A percentile compares a stretch with the other conserved stretches of the same genome.
These are phyloP conservation scores for Vanilla planifolia DNA, from an alignment of 106 monocot genomes.

Conservation along the genomic window DNA sequence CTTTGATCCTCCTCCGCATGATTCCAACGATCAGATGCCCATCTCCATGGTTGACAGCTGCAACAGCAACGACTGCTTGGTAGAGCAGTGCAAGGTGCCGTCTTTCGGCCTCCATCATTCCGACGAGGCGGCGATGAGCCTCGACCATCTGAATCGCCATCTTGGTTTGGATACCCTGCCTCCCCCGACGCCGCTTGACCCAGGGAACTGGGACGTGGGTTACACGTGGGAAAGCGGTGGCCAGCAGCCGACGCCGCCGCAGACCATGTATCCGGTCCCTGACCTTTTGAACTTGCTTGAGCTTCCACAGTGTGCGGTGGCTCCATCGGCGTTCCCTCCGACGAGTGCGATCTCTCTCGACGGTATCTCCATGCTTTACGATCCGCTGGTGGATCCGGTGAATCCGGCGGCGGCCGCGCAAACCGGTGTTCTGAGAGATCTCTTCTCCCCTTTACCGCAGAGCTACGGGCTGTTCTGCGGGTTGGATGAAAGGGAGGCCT, in stretches of 20 bases:
- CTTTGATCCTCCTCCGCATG: not conserved
- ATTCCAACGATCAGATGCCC: not conserved
- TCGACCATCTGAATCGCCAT: not conserved
- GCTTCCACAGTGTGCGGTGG: slow-evolving; percentile 2
- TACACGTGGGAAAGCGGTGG: not conserved
- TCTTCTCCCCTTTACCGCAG: slow-evolving; percentile 25
- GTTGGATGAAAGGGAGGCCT: slow-evolving; percentile 4
- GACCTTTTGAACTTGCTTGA: slow-evolving; percentile 24
- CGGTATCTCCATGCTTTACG: slow-evolving; percentile 14
- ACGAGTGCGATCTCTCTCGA: not conserved
- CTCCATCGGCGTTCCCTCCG: not conserved
- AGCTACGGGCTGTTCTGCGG: slow-evolving; percentile 21
- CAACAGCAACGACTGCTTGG: slow-evolving; percentile 8
- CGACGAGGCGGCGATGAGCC: not conserved
- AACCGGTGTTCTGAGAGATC: slow-evolving; percentile 13
- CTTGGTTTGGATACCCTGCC: not conserved
- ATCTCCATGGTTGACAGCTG: not conserved
- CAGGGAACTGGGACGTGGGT: not conserved
- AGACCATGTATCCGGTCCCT: slow-evolving; percentile 3
- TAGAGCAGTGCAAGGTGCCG: not conserved
- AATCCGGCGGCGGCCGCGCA: slow-evolving; percentile 10
- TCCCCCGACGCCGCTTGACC: not conserved
- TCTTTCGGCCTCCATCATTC: not conserved
- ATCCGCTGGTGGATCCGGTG: slow-evolving; percentile 17
- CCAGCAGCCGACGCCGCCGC: not conserved